Percentiles rank a stretch among this genome's conserved stretches.
Evolutionary conservation across 345 rosid genomes (phyloP).

Genomic region (Salix arbutifolia): DNA sequence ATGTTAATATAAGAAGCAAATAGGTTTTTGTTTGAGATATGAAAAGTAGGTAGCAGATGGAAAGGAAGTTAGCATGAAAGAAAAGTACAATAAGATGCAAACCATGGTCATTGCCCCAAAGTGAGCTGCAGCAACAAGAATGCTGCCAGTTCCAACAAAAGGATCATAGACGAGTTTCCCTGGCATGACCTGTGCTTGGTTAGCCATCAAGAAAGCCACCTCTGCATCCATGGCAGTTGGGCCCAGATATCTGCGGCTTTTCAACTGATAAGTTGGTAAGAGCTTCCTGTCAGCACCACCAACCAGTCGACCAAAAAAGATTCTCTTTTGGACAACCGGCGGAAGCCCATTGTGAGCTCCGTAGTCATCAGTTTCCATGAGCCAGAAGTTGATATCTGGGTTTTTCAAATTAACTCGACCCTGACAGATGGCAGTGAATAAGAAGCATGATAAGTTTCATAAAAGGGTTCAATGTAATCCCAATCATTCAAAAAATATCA

Average conservation of each 20-base stretch:
- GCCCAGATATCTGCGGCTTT: slow-evolving; percentile 81
- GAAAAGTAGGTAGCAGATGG: background rate
- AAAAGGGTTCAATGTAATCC: background rate
- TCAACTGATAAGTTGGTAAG: slow-evolving; percentile 77
- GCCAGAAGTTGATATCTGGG: slow-evolving; percentile 81
- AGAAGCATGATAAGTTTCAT: background rate
- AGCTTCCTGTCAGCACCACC: slow-evolving; percentile 91
- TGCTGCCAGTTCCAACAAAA: slow-evolving; percentile 96
- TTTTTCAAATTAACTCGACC: slow-evolving; percentile 66
- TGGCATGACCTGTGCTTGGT: slow-evolving; percentile 72
- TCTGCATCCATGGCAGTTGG: slow-evolving; percentile 99
- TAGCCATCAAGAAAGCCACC: slow-evolving; percentile 94
- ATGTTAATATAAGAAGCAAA: slow-evolving; percentile 4
- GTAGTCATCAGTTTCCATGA: slow-evolving; percentile 77
- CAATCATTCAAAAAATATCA: too few species aligned
- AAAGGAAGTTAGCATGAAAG: background rate
- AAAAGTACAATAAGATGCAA: slow-evolving; percentile 12
- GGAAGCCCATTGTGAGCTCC: slow-evolving; percentile 84
- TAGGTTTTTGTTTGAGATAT: background rate
- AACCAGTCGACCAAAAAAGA: slow-evolving; percentile 86
- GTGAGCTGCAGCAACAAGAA: slow-evolving; percentile 87
- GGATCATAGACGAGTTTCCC: slow-evolving; percentile 93
- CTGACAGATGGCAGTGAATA: slow-evolving; percentile 34
- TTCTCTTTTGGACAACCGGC: slow-evolving; percentile 60
- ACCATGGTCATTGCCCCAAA: slow-evolving; percentile 95